These are phyloP conservation scores for Xylariales sp. DNA, from an alignment of 2,329 filamentous ascomycete species.

Conservation along the genomic window DNA sequence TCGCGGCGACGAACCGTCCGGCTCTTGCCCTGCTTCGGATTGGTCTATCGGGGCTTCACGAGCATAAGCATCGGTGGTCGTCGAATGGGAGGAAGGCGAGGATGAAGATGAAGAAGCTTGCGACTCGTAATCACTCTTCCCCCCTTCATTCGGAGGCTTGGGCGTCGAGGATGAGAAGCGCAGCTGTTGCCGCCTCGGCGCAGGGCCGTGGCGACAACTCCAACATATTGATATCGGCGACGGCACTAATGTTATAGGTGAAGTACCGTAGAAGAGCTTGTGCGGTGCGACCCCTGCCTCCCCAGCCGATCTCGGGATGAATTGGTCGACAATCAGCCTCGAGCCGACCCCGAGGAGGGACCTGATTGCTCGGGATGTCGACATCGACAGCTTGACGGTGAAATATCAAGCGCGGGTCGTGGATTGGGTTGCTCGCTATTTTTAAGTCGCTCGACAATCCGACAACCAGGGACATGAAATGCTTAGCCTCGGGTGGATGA, in stretches of 20 bases:
- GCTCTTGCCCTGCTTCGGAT: conserved; percentile 19
- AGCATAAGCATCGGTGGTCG: background rate
- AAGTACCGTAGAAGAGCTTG: conserved; percentile 41
- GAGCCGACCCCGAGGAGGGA: conserved; percentile 45
- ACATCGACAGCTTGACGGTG: conserved; percentile 41
- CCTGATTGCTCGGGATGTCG: conserved; percentile 45
- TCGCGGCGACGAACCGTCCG: conserved; percentile 25
- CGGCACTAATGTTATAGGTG: conserved; percentile 20
- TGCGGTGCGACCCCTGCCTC: conserved; percentile 14
- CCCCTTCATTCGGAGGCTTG: conserved; percentile 39
- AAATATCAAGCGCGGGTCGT: conserved; percentile 9
- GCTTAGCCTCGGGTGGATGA: conserved; percentile 13
- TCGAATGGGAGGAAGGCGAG: conserved; percentile 14
- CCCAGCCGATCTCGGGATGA: conserved; percentile 39
- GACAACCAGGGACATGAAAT: background rate
- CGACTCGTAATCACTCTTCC: conserved; percentile 10
- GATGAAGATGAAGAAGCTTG: conserved; percentile 21
- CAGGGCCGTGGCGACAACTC: conserved; percentile 43
- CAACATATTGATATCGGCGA: conserved; percentile 44
- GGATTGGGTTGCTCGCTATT: conserved; percentile 16
- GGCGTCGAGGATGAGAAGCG: conserved; percentile 49
- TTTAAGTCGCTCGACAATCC: background rate
- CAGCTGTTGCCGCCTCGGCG: conserved; percentile 37
- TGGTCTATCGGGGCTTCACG: conserved; percentile 16
- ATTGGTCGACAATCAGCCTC: conserved; percentile 47